Evolutionary conservation across 2,329 filamentous ascomycete genomes (phyloP).

Genomic region (Zasmidium cellare): DNA sequence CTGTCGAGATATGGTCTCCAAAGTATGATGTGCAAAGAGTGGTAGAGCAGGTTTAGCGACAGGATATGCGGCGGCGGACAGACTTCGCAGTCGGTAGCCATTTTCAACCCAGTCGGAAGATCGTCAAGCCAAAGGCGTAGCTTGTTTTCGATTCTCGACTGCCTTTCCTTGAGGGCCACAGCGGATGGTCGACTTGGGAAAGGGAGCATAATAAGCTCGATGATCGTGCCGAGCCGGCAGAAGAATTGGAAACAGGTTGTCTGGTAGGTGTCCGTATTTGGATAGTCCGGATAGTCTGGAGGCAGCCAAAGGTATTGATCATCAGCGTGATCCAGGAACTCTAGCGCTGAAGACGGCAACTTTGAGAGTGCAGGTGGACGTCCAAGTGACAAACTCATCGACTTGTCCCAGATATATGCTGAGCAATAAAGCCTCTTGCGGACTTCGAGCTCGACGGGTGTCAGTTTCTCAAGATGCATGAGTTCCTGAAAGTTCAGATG

Average conservation of each 20-base stretch:
- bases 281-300: conserved; percentile 5
- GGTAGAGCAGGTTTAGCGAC: conserved; percentile 5
- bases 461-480: conserved; percentile 1
- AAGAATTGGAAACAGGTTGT: conserved; percentile 5
- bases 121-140: not conserved
- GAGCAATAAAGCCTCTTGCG: conserved; percentile 3
- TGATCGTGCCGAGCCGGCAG: not conserved
- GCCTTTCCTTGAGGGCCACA: not conserved
- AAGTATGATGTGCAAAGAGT: conserved; percentile 3
- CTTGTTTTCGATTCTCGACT: not conserved
- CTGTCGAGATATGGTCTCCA: conserved; percentile 1
- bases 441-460: conserved; percentile 1
- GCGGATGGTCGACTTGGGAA: not conserved
- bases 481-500: conserved; percentile 3
- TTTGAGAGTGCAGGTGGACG: not conserved
- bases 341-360: not conserved
- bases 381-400: conserved; percentile 5
- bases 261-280: not conserved
- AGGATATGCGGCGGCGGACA: conserved; percentile 7
- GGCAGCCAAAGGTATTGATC: conserved; percentile 1
- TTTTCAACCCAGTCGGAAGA: not conserved
- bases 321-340: conserved; percentile 2
- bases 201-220: not conserved
- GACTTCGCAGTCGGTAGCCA: not conserved
- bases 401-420: conserved; percentile 4